These are phyloP conservation scores for Kwoniella shandongensis DNA, from an alignment of 768 basidiomycete genomes.

Conservation along the genomic window DNA sequence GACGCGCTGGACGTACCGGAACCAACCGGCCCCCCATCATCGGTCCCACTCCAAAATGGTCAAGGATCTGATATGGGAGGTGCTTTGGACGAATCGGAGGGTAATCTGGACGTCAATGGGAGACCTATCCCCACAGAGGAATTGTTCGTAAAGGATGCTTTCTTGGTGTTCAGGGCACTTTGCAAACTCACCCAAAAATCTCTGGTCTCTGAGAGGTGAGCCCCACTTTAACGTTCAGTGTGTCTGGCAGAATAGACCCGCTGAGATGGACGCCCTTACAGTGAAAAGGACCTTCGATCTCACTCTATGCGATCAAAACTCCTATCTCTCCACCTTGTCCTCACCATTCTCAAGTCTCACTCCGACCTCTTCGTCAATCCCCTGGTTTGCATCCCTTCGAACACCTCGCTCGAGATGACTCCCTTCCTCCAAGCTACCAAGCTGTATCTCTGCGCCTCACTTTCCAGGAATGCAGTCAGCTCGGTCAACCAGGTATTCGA, in stretches of 20 bases:
- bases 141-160: conserved; percentile 93
- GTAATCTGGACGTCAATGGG: conserved; percentile 40
- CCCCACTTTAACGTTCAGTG: neutral
- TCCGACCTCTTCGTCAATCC: conserved; percentile 87
- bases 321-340: conserved; percentile 87
- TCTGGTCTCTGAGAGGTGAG: conserved; percentile 84
- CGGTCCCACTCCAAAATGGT: conserved; percentile 9
- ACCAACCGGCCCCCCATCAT: conserved; percentile 8
- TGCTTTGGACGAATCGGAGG: conserved; percentile 33
- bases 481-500: conserved; percentile 96
- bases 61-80: conserved; percentile 1
- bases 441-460: conserved; percentile 87
- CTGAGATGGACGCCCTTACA: conserved; percentile 47
- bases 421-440: conserved; percentile 90
- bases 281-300: conserved; percentile 92
- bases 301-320: conserved; percentile 97
- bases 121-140: conserved; percentile 73
- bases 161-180: conserved; percentile 92
- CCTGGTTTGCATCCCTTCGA: conserved; percentile 84
- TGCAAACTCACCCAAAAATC: conserved; percentile 99
- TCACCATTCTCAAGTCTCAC: conserved; percentile 87
- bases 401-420: conserved; percentile 80
- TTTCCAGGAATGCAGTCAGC: conserved; percentile 93
- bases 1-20: conserved; percentile 41
- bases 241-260: neutral